A percentile compares a stretch with the other conserved stretches of the same genome.
These are phyloP conservation scores for Penicillium sp. DNA, from an alignment of 2,329 filamentous ascomycete species.

Conservation along the genomic window DNA sequence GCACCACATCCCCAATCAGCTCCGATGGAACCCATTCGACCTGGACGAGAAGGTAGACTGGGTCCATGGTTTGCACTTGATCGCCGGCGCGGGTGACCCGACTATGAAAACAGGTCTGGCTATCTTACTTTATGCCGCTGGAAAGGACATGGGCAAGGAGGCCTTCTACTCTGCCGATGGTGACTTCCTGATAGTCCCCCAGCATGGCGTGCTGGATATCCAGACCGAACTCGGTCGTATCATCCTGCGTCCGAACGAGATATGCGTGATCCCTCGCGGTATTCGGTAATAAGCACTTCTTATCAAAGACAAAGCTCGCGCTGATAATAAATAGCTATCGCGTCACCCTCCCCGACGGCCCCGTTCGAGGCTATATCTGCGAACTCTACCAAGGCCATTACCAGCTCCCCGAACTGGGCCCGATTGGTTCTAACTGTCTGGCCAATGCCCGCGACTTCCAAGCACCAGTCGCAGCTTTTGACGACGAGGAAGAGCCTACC, in stretches of 20 bases:
- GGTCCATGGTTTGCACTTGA: constrained; percentile 63
- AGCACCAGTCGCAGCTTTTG: constrained; percentile 63
- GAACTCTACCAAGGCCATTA: constrained; percentile 71
- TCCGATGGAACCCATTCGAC: constrained; percentile 75
- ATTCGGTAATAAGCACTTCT: constrained; percentile 45
- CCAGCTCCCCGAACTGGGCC: constrained; percentile 64
- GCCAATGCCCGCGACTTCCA: constrained; percentile 73
- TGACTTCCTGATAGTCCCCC: constrained; percentile 69
- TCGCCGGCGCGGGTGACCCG: constrained; percentile 75
- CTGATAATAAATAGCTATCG: constrained; percentile 51
- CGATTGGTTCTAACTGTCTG: constrained; percentile 68
- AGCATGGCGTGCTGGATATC: constrained; percentile 69
- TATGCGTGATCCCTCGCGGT: constrained; percentile 68
- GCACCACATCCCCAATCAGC: constrained; percentile 72
- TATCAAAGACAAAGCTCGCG: background rate
- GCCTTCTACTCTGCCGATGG: constrained; percentile 84
- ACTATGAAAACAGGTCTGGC: constrained; percentile 73
- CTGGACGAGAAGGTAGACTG: constrained; percentile 64
- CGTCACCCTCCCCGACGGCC: constrained; percentile 58
- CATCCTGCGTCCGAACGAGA: constrained; percentile 71
- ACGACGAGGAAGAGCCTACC: constrained; percentile 50
- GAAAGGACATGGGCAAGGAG: constrained; percentile 68
- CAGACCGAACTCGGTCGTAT: constrained; percentile 71
- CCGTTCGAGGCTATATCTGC: constrained; percentile 66
- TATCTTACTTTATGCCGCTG: constrained; percentile 74